Evolutionary conservation across 75 land plant species (phyloP), one percentile per base, ranked within the genome.

Genomic region (Pinus albicaulis): DNA sequence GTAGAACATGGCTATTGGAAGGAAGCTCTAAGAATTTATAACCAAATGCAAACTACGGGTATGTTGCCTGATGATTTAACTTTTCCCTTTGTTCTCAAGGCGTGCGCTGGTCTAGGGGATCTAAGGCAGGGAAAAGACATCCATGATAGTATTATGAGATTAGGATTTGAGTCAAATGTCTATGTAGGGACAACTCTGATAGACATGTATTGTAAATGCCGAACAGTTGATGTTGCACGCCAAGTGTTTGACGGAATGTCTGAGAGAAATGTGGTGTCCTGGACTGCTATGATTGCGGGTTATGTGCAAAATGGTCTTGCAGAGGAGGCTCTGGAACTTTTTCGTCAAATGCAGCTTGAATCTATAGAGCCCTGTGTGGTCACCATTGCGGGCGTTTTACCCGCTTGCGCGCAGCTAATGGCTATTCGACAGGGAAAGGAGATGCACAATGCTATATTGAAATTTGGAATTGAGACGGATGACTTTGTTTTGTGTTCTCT

Each of bases 41-140:
- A 80, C 14, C 59, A 44, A 44, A 92, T 92, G 94, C 65, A 71
- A 78, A 66, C 59, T 3, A 61, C 61, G 41, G 73, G 76, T 15
- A 44, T 59, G 22, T 25, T 16, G 53, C 95, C 95, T 0, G 85
- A 92, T 78, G 2, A 8, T n/a, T 52, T 92, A 16, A 90, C 95
- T 3, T 85, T 92, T 73, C 82, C 84, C 34, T 71, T 82, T 3
- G 72, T 92, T 72, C 77, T 93, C 3, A 84, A 89, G 12, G 76
- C 87, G 7, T 93, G 95, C 76, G 90, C 93, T 7, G 77, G 77
- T 74, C 66, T 80, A 20, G 48, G 71, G n/a, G 24, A 1, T 68
- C 24, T 68, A 24, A 23, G 41, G 19, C 52, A 36, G 22, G 71
- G 71, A 0, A 68, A 68, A 12, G 71, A 68, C 3, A 38, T 68